Evolutionary conservation across 2,329 filamentous ascomycete genomes (phyloP).

Genomic region (Arthroderma uncinatum): DNA sequence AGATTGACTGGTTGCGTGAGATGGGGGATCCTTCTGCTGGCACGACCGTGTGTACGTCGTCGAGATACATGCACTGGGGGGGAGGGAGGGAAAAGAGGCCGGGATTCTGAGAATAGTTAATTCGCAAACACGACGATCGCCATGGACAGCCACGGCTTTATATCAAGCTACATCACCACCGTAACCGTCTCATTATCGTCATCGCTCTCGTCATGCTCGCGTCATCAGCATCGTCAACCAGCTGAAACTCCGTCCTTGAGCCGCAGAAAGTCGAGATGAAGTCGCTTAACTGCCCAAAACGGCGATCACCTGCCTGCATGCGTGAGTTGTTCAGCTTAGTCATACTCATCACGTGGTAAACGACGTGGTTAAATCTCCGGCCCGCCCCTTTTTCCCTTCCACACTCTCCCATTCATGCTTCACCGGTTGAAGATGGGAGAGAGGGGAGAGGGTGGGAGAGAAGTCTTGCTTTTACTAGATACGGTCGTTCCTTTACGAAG

Average conservation of each 20-base stretch:
- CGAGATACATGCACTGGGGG: too few species aligned
- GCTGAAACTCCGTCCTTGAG: background rate
- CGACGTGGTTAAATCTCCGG: background rate
- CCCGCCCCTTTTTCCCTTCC: background rate
- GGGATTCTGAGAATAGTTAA: too few species aligned
- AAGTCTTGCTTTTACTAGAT: background rate
- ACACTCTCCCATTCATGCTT: background rate
- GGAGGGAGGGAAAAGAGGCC: too few species aligned
- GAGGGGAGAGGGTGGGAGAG: background rate
- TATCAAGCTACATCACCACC: background rate
- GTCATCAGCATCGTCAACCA: background rate
- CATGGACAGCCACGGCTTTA: background rate
- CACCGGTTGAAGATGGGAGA: background rate
- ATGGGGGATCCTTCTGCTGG: too few species aligned
- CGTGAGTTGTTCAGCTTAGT: background rate
- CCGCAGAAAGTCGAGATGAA: background rate
- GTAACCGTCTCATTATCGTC: background rate
- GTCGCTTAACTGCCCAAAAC: background rate
- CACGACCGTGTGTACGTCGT: too few species aligned
- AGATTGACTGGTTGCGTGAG: too few species aligned
- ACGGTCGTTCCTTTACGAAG: background rate
- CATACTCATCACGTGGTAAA: background rate
- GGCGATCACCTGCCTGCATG: slow-evolving; percentile 1
- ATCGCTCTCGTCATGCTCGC: background rate
- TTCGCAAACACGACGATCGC: background rate